A percentile compares a stretch with the other conserved stretches of the same genome.
phyloP scores from a whole-genome alignment of 2,329 filamentous ascomycete genomes.

The Neocatenulostroma microsporum region DNA sequence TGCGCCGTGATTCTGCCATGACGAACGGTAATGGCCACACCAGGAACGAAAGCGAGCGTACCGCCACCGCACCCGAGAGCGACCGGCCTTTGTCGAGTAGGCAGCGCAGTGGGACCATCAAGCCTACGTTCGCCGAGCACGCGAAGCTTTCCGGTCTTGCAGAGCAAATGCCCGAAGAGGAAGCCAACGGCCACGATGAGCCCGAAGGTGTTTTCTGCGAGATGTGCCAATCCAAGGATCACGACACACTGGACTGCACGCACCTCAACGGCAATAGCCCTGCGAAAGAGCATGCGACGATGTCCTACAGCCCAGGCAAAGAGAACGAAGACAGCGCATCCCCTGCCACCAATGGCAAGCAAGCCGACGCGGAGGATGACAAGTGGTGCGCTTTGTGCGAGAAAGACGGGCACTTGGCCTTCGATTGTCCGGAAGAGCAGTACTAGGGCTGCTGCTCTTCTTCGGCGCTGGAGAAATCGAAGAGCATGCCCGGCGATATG shows the following conservation, averaged over 20 bases:
- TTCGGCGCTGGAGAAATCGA: background rate
- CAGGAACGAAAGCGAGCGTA: conserved; percentile 25
- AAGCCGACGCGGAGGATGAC: conserved; percentile 51
- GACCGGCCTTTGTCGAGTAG: conserved; percentile 18
- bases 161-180: conserved; percentile 1
- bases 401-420: conserved; percentile 86
- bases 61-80: conserved; percentile 17
- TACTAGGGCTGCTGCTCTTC: conserved; percentile 27
- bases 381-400: conserved; percentile 99
- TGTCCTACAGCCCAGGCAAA: conserved; percentile 10
- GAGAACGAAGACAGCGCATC: conserved; percentile 10
- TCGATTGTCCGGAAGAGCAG: conserved; percentile 33
- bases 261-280: conserved; percentile 13
- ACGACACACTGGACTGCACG: conserved; percentile 89
- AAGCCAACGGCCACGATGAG: conserved; percentile 20
- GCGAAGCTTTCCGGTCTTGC: conserved; percentile 44
- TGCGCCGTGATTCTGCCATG: conserved; percentile 31
- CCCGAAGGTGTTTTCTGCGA: conserved; percentile 74
- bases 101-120: conserved; percentile 48
- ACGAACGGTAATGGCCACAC: conserved; percentile 45
- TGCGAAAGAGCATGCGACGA: conserved; percentile 7
- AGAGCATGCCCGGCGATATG: background rate
- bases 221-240: conserved; percentile 84
- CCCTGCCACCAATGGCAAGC: conserved; percentile 1
- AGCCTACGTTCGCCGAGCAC: conserved; percentile 55